Base-by-base conservation (phyloP, 1,139 yeast species). In the Lodderomyces theae region DNA sequence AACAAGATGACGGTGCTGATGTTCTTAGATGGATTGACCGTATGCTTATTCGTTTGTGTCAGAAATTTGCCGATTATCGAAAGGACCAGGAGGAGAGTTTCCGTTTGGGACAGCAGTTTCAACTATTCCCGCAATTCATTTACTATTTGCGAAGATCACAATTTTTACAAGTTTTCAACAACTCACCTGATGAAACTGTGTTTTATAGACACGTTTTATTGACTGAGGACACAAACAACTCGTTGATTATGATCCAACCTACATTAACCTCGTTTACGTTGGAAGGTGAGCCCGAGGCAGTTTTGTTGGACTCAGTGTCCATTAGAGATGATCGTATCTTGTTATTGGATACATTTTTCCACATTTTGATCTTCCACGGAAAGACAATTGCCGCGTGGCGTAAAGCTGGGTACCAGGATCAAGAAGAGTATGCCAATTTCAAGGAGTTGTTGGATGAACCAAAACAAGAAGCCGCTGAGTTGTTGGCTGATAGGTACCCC, bases 161-260 rank as follows among this genome's bases (percentile, higher is more conserved):
- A 67, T 92, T 92, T 65, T 74, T 92, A 61, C 96, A 90, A 63
- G 97, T 90, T 41, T 92, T 92, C 73, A 92, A 92, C 67, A 90
- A 92, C 66, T 90, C 97, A 15, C 98, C 98, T 1, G 98, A 92
- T 71, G 98, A 92, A 72, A 90, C 98, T 40, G 97, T 97, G 29
- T 92, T 89, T 64, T 90, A 90, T 69, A 82, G 97, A 61, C 97
- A 92, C 63, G 87, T 89, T 30, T 78, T 92, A 60, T 78, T 88
- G 57, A 82, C 90, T 50, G 97, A 92, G 62, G 97, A 92, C 60
- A 84, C 92, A 41, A 83, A 85, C 49, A 92, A 90, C 64, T 86
- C 97, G n/a, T 73, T 90, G 59, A 86, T 89, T 50, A 90, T 90
- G 97, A 90, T 90, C 53, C 97, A 90, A 68, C 97, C 97, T 44